phyloP scores from a whole-genome alignment of 1,284 basidiomycete species.

The Xerocomus nothofagi region DNA sequence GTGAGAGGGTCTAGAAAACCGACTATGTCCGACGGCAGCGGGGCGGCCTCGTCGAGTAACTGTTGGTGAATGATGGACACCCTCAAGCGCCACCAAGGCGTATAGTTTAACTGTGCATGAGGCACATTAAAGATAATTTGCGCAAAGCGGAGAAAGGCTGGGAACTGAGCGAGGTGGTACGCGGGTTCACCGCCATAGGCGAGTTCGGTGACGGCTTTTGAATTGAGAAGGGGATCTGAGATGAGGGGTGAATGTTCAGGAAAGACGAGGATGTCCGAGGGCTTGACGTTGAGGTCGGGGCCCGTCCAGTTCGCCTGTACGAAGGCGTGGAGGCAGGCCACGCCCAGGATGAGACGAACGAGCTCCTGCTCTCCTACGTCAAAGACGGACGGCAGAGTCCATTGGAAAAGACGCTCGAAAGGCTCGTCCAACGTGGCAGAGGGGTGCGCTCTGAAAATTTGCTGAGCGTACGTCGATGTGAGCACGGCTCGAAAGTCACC shows the following conservation, averaged over 20 bases:
- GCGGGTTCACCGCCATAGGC: slow-evolving; percentile 91
- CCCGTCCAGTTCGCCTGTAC: slow-evolving; percentile 98
- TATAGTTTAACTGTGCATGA: slow-evolving; percentile 47
- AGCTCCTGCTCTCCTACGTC: slow-evolving; percentile 43
- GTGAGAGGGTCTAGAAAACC: slow-evolving; percentile 51
- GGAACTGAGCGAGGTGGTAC: slow-evolving; percentile 82
- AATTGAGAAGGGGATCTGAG: slow-evolving; percentile 60
- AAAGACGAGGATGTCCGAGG: slow-evolving; percentile 50
- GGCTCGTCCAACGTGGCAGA: slow-evolving; percentile 17
- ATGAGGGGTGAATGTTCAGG: slow-evolving; percentile 31
- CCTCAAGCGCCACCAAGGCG: slow-evolving; percentile 82
- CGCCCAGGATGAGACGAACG: slow-evolving; percentile 64
- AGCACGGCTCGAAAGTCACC: slow-evolving; percentile 52
- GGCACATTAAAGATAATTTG: slow-evolving; percentile 65
- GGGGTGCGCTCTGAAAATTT: slow-evolving; percentile 41
- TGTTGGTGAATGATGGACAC: slow-evolving; percentile 76
- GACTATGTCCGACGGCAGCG: slow-evolving; percentile 52
- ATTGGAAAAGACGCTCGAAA: slow-evolving; percentile 36
- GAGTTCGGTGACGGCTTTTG: slow-evolving; percentile 73
- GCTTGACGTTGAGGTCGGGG: slow-evolving; percentile 73
- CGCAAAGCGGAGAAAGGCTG: slow-evolving; percentile 78
- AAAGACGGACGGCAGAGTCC: slow-evolving; percentile 23
- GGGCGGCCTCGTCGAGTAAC: slow-evolving; percentile 84
- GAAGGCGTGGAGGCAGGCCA: slow-evolving; percentile 87
- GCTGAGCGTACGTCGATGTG: slow-evolving; percentile 48